A percentile compares a stretch with the other conserved stretches of the same genome.
Conservation (phyloP, 768 basidiomycete genomes). For the Macrolepiota fuliginosa region DNA sequence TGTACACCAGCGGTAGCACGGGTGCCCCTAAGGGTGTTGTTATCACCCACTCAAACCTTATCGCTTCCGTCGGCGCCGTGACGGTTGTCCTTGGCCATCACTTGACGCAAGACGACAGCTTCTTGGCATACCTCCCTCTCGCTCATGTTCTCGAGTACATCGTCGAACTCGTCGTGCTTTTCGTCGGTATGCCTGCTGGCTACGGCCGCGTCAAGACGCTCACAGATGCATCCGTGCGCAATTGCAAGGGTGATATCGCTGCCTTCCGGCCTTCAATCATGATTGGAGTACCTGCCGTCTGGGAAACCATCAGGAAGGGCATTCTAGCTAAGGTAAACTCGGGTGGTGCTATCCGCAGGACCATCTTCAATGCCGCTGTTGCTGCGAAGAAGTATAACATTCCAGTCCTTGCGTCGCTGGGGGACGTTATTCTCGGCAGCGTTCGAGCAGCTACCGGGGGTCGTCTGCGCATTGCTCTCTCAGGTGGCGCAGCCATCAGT, state of each 20-base stretch:
- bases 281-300: slow-evolving; percentile 94
- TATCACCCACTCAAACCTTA: slow-evolving; percentile 83
- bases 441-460: slow-evolving; percentile 88
- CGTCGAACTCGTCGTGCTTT: slow-evolving; percentile 78
- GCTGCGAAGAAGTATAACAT: slow-evolving; percentile 68
- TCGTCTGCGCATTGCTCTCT: slow-evolving; percentile 72
- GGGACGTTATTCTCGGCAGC: slow-evolving; percentile 77
- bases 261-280: slow-evolving; percentile 86
- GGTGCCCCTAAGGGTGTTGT: slow-evolving; percentile 94
- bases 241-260: slow-evolving; percentile 81
- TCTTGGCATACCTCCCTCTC: slow-evolving; percentile 89
- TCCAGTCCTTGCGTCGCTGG: slow-evolving; percentile 63
- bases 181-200: slow-evolving; percentile 77
- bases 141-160: slow-evolving; percentile 96
- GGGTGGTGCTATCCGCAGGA: slow-evolving; percentile 64
- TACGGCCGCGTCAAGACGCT: slow-evolving; percentile 96
- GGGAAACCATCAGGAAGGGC: slow-evolving; percentile 97
- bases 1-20: slow-evolving; percentile 85
- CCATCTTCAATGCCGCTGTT: slow-evolving; percentile 78
- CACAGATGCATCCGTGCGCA: slow-evolving; percentile 89
- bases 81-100: slow-evolving; percentile 68
- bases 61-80: slow-evolving; percentile 86
- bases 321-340: slow-evolving; percentile 79
- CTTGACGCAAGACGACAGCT: slow-evolving; percentile 57
- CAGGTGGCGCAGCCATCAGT: slow-evolving; percentile 86